Evolutionary conservation across 768 basidiomycete genomes (phyloP), one percentile per base, ranked within the genome.

Genomic region (Kwoniella dendrophila): DNA sequence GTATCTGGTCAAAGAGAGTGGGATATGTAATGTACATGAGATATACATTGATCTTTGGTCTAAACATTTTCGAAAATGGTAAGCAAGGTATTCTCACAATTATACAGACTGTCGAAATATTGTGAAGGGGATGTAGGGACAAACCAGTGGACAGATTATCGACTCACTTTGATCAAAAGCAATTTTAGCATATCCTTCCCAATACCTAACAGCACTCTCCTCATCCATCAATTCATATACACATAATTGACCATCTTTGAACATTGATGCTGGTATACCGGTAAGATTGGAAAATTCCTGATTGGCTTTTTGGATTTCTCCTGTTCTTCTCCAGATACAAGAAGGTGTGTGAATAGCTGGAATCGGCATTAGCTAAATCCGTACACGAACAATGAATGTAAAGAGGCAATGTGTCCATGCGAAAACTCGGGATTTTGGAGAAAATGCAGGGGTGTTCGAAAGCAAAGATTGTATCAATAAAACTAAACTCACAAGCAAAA

Each of bases 151-250:
- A 49, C 16, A 16, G 29, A 16, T 10, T 0, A 0, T 7, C 8
- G 20, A 60, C 72, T 65, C 51, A 72, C 73, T 70, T 4, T 70
- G 67, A 53, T 75, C 72, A 53, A 75, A 67, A 22, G 74, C 68
- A 24, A 78, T 73, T 64, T 76, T 78, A n/a, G 92, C 92, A 72
- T 96, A 96, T 88, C 96, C 92, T 86, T 98, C 94, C 92, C 92
- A 97, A 73, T 96, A 97, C 76, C 94, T 92, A 41, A 96, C 93
- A 2, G 93, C 92, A 0, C 88, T 89, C 75, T 95, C 93, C 78
- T 99, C 95, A 0, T 93, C 89, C 94, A 99, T 96, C 49, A 98
- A 85, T 78, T 98, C 95, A 80, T 96, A 98, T 59, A 99, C 96
- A 73, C 93, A 95, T 24, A 96, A 80, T 36, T 91, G 88, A 2